Evolutionary conservation across 2,329 filamentous ascomycete genomes (phyloP), one percentile per base, ranked within the genome.

Genomic region (Pestalotiopsis sp.): DNA sequence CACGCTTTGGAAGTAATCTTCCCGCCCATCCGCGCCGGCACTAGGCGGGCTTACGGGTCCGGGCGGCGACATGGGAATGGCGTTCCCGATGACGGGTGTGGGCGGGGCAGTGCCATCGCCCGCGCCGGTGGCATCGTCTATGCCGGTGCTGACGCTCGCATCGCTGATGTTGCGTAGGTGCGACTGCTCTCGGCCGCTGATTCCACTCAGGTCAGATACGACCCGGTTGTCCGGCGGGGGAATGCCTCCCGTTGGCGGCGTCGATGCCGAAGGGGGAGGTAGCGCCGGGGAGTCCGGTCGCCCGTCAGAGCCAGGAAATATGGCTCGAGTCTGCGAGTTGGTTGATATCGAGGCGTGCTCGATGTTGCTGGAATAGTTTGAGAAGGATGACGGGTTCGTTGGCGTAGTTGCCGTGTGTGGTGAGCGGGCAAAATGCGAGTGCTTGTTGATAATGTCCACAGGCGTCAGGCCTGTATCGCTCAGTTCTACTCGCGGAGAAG

Each of bases 81-180:
- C 22, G 56, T 30, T 38, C 1, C 22, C 30, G 5, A 44, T 48
- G 26, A 63, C n/a, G 26, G 57, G 40, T 14, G 66, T 65, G 10
- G 39, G 38, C 38, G 66, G 66, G 4, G 65, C 57, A 67, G 64
- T 68, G 38, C 67, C 30, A 64, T 52, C n/a, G 55, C 13, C 35
- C 55, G 58, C 64, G 35, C 63, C 65, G 44, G 44, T 20, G 13
- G 20, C 14, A 52, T 52, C 44, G 44, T 52, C 44, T 48, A 30
- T 65, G 14, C 69, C 75, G 40, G 79, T 80, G 67, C 77, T 80
- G 26, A 82, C 78, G 2, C 80, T 82, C 1, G 75, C 74, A 68
- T 81, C 80, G 73, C 81, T 83, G 58, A 80, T 75, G 52, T 83
- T 78, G 1, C 82, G 77, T 65, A 83, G 70, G 67, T 84, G 82